These are phyloP conservation scores for Suhomyces chickasaworum DNA, from an alignment of 1,139 yeast genomes.

Conservation along the genomic window DNA sequence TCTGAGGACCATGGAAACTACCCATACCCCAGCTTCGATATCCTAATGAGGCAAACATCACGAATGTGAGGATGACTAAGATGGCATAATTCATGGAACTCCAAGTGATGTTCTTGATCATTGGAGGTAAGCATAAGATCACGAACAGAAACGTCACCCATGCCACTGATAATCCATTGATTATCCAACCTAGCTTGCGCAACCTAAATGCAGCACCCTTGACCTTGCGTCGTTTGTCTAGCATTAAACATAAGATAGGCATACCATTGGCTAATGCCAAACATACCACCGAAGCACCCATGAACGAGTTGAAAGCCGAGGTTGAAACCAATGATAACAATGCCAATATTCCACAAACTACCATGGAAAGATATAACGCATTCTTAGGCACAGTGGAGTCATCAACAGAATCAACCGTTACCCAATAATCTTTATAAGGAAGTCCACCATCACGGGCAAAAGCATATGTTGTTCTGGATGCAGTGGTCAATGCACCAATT, in stretches of 20 bases:
- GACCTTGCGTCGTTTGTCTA: conserved; percentile 63
- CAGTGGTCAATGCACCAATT: conserved; percentile 79
- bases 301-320: conserved; percentile 80
- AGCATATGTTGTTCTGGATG: conserved; percentile 83
- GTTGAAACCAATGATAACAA: conserved; percentile 66
- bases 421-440: conserved; percentile 69
- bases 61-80: conserved; percentile 56
- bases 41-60: conserved; percentile 49
- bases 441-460: conserved; percentile 88
- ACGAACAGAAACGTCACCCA: conserved; percentile 65
- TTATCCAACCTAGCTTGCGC: conserved; percentile 63
- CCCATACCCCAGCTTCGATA: conserved; percentile 62
- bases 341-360: conserved; percentile 61
- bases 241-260: conserved; percentile 65
- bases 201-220: conserved; percentile 73
- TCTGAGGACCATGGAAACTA: conserved; percentile 65
- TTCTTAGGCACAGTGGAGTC: conserved; percentile 67
- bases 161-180: conserved; percentile 59
- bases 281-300: conserved; percentile 84
- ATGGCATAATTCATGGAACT: conserved; percentile 75
- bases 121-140: conserved; percentile 73
- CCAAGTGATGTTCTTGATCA: conserved; percentile 59
- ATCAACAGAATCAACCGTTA: conserved; percentile 61
- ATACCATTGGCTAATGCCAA: conserved; percentile 76
- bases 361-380: conserved; percentile 71